Evolutionary conservation across 1,139 yeast genomes (phyloP).

Genomic region (Schizosaccharomyces versatilis): DNA sequence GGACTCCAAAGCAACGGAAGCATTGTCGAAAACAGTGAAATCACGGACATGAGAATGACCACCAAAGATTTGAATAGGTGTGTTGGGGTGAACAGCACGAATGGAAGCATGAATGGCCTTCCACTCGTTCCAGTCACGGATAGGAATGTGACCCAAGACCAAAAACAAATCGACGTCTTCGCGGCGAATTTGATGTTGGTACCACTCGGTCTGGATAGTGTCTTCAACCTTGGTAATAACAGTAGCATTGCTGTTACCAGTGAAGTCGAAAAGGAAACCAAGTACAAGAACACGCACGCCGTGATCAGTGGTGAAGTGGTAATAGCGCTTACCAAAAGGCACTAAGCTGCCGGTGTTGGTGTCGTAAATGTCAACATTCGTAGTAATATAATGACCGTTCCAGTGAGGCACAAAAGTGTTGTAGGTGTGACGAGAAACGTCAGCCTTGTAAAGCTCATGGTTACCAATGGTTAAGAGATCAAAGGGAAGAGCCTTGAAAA

Average conservation of each 20-base stretch:
- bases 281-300: constrained; percentile 37
- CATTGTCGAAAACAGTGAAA: constrained; percentile 42
- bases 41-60: constrained; percentile 91
- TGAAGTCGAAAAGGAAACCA: constrained; percentile 64
- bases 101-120: constrained; percentile 26
- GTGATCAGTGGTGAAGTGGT: constrained; percentile 40
- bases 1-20: constrained; percentile 60
- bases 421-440: constrained; percentile 43
- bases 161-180: constrained; percentile 32
- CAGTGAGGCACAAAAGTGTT: constrained; percentile 35
- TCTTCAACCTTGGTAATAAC: constrained; percentile 42
- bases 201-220: constrained; percentile 42
- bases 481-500: constrained; percentile 29
- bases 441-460: constrained; percentile 64
- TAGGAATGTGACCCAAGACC: constrained; percentile 67
- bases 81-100: constrained; percentile 36
- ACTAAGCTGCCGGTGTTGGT: constrained; percentile 27
- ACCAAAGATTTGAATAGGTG: constrained; percentile 66
- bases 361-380: constrained; percentile 53
- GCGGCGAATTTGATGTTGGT: constrained; percentile 28
- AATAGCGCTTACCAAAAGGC: constrained; percentile 46
- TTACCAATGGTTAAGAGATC: constrained; percentile 76
- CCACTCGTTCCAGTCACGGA: constrained; percentile 38
- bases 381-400: constrained; percentile 46
- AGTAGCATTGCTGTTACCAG: constrained; percentile 35